A percentile compares a stretch with the other conserved stretches of the same genome.
phyloP scores from a whole-genome alignment of 306 rosid species.

The Oemleria cerasiformis region DNA sequence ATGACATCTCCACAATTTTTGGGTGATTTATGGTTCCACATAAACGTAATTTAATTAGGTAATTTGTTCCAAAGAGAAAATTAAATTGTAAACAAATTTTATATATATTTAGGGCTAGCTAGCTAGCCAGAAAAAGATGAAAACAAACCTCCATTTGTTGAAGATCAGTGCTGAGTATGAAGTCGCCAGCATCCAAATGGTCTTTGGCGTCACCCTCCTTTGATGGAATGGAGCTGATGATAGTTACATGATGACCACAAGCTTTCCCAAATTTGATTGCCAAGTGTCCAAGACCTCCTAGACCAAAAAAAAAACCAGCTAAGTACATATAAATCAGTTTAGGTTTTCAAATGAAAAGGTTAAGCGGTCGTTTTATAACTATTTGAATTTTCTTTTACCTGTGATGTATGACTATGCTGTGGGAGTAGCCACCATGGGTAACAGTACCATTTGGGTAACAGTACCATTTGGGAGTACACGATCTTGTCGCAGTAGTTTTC shows the following conservation, averaged over 20 bases:
- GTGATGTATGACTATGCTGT: conserved; percentile 55
- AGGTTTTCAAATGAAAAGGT: too few species aligned
- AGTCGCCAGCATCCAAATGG: conserved; percentile 60
- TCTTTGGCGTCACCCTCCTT: conserved; percentile 58
- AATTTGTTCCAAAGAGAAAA: background rate
- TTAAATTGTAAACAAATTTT: too few species aligned
- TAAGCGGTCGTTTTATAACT: too few species aligned
- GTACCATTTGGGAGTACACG: conserved; percentile 55
- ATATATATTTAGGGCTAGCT: too few species aligned
- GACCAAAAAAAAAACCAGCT: too few species aligned
- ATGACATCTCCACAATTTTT: too few species aligned
- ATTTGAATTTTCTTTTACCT: conserved; percentile 42
- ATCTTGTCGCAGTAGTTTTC: conserved; percentile 59
- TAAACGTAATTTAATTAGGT: too few species aligned
- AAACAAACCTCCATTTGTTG: conserved; percentile 44
- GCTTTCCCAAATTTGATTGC: conserved; percentile 78
- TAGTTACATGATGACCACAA: conserved; percentile 81
- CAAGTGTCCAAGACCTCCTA: conserved; percentile 74
- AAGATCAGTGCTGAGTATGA: conserved; percentile 50
- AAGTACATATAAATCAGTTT: too few species aligned
- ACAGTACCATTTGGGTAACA: conserved; percentile 79
- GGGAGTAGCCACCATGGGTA: conserved; percentile 77
- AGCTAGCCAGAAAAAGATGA: background rate
- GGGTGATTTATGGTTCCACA: too few species aligned
- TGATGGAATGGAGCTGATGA: conserved; percentile 65